Evolutionary conservation across 2,329 filamentous ascomycete species (phyloP).

Genomic region (Sporothrix dimorphospora): DNA sequence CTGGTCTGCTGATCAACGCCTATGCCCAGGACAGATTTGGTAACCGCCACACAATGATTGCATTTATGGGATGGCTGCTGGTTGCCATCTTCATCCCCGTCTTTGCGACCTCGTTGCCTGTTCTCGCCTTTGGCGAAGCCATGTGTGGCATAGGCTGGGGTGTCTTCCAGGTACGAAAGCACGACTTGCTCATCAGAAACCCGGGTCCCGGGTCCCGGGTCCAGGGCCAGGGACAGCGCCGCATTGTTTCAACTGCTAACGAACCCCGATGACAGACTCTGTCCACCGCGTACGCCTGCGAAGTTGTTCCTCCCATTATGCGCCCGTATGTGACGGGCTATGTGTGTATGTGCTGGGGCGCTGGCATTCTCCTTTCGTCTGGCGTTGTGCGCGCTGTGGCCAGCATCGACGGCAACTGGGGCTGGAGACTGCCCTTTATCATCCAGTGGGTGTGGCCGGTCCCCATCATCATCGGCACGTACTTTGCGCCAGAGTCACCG

Average conservation of each 20-base stretch:
- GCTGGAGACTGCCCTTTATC: slow-evolving; percentile 44
- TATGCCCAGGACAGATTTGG: slow-evolving; percentile 50
- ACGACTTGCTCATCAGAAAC: no score
- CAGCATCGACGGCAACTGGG: slow-evolving; percentile 42
- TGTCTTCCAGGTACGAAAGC: slow-evolving; percentile 22
- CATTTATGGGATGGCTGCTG: slow-evolving; percentile 44
- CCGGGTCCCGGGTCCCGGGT: no score
- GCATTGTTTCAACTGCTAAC: no score
- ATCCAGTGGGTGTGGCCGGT: slow-evolving; percentile 44
- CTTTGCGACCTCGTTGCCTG: slow-evolving; percentile 45
- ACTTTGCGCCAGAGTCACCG: slow-evolving; percentile 52
- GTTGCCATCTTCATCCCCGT: slow-evolving; percentile 54
- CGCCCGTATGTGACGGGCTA: slow-evolving; percentile 48
- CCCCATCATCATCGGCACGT: slow-evolving; percentile 45
- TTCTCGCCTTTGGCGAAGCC: slow-evolving; percentile 49
- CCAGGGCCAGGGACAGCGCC: no score
- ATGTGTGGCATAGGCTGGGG: slow-evolving; percentile 47
- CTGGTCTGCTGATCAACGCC: slow-evolving; percentile 54
- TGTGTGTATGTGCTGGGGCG: slow-evolving; percentile 54
- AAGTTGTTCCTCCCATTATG: slow-evolving; percentile 42
- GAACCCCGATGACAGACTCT: slow-evolving; percentile 44
- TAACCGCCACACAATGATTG: slow-evolving; percentile 49
- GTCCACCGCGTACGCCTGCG: slow-evolving; percentile 43
- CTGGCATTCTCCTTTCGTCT: slow-evolving; percentile 41
- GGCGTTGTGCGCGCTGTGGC: slow-evolving; percentile 47